Base-by-base conservation (phyloP, 345 rosid genomes). In the Lagerstroemia speciosa region DNA sequence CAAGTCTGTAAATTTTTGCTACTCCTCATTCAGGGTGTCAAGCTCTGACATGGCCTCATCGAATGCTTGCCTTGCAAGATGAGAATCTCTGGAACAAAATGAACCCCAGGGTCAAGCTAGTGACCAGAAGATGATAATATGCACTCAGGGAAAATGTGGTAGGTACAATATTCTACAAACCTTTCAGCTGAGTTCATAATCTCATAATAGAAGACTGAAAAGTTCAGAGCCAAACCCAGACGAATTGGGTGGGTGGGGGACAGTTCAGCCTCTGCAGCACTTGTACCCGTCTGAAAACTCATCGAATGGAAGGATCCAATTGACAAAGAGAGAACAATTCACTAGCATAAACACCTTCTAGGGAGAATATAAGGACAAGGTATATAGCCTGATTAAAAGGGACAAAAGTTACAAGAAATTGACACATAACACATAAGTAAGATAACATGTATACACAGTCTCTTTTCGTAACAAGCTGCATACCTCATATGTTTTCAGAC, bases 401-500 rank as follows among this genome's bases (percentile, higher is more conserved):
- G 14, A 24, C 53, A n/a, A 65, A 65, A n/a, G 8, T 4, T 2
- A 16, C 6, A 41, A 41, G 46, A 8, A 41, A 41, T 41, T 16
- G 15, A 4, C 14, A 41, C n/a, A n/a, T n/a, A 41, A 41, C 9
- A 14, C 46, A 41, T 41, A n/a, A n/a, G 38, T 37, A 48, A 32
- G 0, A 22, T 40, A 34, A 40, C 22, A 45, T 61, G 19, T 37
- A 41, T 9, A 14, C 14, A 15, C 58, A 31, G 9, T 69, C 31
- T 50, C 33, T 6, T 40, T 41, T 22, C 58, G 53, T 7, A 37
- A 64, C 0, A 17, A 64, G 64, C 31, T 16, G 34, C 40, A 52
- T 58, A 76, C 83, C 83, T 77, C 80, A 38, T 80, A 80, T 38
- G 83, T 80, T 67, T 80, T 80, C 83, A 77, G 89, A 85, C 64